Evolutionary conservation across 441 rosid genomes (phyloP), one percentile per base, ranked within the genome.

Genomic region (Biscutella laevigata): DNA sequence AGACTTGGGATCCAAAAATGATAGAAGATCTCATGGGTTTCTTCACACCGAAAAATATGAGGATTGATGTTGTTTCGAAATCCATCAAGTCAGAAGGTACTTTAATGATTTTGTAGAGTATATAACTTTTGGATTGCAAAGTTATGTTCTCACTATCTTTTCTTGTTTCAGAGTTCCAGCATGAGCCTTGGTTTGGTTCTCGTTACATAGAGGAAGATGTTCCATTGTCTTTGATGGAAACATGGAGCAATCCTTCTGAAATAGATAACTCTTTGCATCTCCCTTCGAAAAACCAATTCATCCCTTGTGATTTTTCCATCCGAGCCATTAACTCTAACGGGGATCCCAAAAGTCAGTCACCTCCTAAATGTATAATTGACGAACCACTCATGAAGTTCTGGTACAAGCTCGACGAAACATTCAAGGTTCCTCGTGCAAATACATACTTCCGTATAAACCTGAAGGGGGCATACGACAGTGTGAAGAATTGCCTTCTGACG

Each of bases 141-240:
- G 8, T 13, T 9, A 36, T 41, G 10, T 28, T 34, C 48, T 46
- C 28, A 46, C 32, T 39, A 48, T 51, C 53, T 20, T 37, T 30
- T 12, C 35, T 41, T 66, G 29, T 73, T 69, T 64, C 88, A 88
- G 98, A 71, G 71, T 53, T 69, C 69, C 81, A 67, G 24, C 60
- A 13, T 17, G 98, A 92, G 74, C 97, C 98, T 28, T 92, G 97
- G 98, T 92, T 81, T 20, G 94, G 88, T 32, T 83, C 98, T 48
- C 71, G 32, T 49, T 92, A 77, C 58, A 58, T 68, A n/a, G 89
- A 74, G 72, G 97, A 92, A 75, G 76, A 74, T 59, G 65, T 92
- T 68, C 76, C 92, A 27, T 69, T 74, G 53, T 59, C 81, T 62
- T 57, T 84, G 70, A 82, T 86, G 73, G 81, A 76, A 65, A 54